Percentiles rank a stretch among this genome's conserved stretches.
phyloP scores from a whole-genome alignment of 768 basidiomycete species.

The Russula sp. region DNA sequence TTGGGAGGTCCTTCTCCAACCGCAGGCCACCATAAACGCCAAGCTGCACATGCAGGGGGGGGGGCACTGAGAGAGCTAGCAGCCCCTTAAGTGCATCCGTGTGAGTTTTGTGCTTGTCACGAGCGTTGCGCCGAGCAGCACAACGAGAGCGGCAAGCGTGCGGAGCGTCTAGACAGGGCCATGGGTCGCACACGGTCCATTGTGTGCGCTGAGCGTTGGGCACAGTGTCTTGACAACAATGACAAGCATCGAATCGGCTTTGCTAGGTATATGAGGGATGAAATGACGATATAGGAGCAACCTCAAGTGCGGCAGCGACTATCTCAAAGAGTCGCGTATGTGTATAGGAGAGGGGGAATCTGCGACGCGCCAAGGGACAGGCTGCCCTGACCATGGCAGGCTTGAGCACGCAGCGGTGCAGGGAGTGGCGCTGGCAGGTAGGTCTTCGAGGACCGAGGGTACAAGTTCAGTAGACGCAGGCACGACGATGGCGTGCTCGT shows the following conservation, averaged over 20 bases:
- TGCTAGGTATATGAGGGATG: conserved; percentile 30
- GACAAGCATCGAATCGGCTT: conserved; percentile 44
- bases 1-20: too few relatives aligned
- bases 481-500: conserved; percentile 60
- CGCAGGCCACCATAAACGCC: too few relatives aligned
- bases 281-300: conserved; percentile 29
- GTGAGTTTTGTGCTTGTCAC: too few relatives aligned
- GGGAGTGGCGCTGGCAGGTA: conserved; percentile 54
- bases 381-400: conserved; percentile 70
- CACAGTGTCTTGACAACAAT: conserved; percentile 60
- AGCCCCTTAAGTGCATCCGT: too few relatives aligned
- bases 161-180: too few relatives aligned
- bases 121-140: too few relatives aligned
- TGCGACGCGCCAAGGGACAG: conserved; percentile 49
- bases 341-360: conserved; percentile 40
- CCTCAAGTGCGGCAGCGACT: conserved; percentile 45
- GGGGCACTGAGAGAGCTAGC: conserved; percentile 28
- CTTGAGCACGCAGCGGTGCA: conserved; percentile 54
- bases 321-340: conserved; percentile 50
- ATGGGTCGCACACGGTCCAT: conserved; percentile 38
- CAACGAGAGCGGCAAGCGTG: too few relatives aligned
- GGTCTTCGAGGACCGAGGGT: conserved; percentile 53
- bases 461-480: conserved; percentile 57
- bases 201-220: conserved; percentile 50
- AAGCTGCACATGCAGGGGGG: conserved; percentile 32